These are phyloP conservation scores for Phyllachora maydis DNA, from an alignment of 2,329 filamentous ascomycete genomes.

Conservation along the genomic window DNA sequence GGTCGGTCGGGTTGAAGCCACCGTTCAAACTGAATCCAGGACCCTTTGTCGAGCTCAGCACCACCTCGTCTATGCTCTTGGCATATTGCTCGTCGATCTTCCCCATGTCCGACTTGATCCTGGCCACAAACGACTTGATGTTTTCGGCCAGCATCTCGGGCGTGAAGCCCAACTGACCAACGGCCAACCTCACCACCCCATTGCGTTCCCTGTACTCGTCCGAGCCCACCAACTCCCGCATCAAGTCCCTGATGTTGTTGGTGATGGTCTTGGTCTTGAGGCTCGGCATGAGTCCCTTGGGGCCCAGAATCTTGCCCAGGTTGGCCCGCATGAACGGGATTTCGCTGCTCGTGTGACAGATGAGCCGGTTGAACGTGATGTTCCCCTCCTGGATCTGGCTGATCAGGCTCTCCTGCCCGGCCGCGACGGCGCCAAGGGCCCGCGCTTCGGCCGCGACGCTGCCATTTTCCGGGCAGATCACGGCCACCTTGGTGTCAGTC, in stretches of 20 bases:
- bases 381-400: slow-evolving; percentile 51
- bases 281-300: slow-evolving; percentile 82
- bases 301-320: slow-evolving; percentile 66
- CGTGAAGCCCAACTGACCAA: slow-evolving; percentile 78
- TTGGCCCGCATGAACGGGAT: slow-evolving; percentile 62
- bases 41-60: slow-evolving; percentile 71
- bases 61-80: slow-evolving; percentile 56
- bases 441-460: slow-evolving; percentile 53
- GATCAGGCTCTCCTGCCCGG: slow-evolving; percentile 76
- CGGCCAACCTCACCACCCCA: slow-evolving; percentile 71
- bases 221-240: slow-evolving; percentile 66
- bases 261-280: slow-evolving; percentile 78
- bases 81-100: slow-evolving; percentile 18
- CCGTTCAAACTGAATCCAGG: slow-evolving; percentile 79
- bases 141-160: slow-evolving; percentile 75
- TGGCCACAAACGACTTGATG: slow-evolving; percentile 53
- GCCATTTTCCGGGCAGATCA: slow-evolving; percentile 73
- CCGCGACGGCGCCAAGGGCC: slow-evolving; percentile 58
- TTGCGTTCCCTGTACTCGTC: slow-evolving; percentile 72
- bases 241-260: slow-evolving; percentile 50
- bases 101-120: slow-evolving; percentile 64
- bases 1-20: slow-evolving; percentile 43
- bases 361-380: slow-evolving; percentile 73
- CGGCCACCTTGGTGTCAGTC: slow-evolving; percentile 73
- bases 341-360: slow-evolving; percentile 67